Evolutionary conservation across 139 green algal species (phyloP), one percentile per base, ranked within the genome.

Genomic region (Micractinium conductrix): DNA sequence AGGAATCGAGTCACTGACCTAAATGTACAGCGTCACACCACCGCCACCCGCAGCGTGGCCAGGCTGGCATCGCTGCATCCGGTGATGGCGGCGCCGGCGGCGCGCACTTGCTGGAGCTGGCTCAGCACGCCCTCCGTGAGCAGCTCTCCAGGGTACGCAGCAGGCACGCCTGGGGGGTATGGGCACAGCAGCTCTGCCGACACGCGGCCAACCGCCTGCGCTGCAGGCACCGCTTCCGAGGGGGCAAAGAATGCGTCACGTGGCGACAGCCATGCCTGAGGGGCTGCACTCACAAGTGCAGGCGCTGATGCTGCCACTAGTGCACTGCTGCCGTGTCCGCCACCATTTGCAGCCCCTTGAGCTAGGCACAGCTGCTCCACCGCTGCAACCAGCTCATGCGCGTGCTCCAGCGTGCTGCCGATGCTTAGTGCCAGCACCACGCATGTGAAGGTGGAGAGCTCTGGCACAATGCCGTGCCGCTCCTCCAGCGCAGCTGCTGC

Each of bases 121-220:
- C 62, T n/a, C 35, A 97, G 24, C 22, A 55, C 86, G 0, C 58
- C 55, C 0, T 10, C 16, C 0, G 68, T 93, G 35, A 98, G 74
- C 0, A 81, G 33, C 81, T 98, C 96, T 24, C 96, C 96, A 22
- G 96, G 96, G 28, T 96, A 81, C 35, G 95, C 40, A 12, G 92
- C 71, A 22, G 96, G 95, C 37, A 98, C 93, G 19, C 96, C 96
- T 1, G 96, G 96, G 1, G 96, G 96, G 82, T 98, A 98, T 8
- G 96, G 95, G 78, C 92, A 96, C 76, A 98, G 60, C 62, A 97
- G 85, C 86, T 98, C 96, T 22, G 94, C 95, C 26, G 84, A 90
- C 19, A 92, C 45, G 8, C 86, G 45, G 9, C 93, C 93, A 1
- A 74, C 83, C 35, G 90, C 85, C 26, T 58, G 43, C 8, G 9